A percentile compares a stretch with the other conserved stretches of the same genome.
Conservation (phyloP, 2,329 filamentous ascomycete genomes). For the Aureobasidium uvarum region DNA sequence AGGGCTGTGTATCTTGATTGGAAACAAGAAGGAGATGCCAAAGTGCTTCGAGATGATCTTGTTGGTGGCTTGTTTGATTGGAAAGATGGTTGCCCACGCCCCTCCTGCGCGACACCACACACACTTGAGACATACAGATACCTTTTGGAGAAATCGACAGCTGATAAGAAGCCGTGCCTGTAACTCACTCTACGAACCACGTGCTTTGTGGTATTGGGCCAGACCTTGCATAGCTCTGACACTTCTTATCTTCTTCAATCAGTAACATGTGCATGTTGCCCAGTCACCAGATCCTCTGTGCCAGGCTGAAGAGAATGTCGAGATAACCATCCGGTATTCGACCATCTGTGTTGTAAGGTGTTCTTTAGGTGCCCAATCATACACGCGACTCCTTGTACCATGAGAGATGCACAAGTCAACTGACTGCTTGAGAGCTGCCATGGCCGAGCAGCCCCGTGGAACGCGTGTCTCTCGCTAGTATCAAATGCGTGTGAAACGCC, state of each 20-base stretch:
- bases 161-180: not conserved
- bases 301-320: not conserved
- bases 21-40: not conserved
- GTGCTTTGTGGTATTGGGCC: slow-evolving; percentile 6
- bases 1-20: slow-evolving; percentile 4
- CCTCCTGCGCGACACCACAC: not conserved
- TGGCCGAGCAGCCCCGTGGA: not conserved
- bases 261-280: not conserved
- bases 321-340: too few species aligned
- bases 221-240: not conserved
- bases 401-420: too few species aligned
- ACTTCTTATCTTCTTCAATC: not conserved
- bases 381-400: not conserved
- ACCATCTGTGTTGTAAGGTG: not conserved
- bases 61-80: not conserved
- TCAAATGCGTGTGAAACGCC: not conserved
- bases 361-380: not conserved
- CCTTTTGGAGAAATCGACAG: not conserved
- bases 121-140: slow-evolving; percentile 1
- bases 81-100: not conserved
- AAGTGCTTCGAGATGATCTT: not conserved
- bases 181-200: not conserved
- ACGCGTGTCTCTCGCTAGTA: slow-evolving; percentile 8
- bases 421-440: not conserved
- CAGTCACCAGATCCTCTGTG: not conserved